Conservation (phyloP, 257 asterid species). For the Nemophila menziesii region DNA sequence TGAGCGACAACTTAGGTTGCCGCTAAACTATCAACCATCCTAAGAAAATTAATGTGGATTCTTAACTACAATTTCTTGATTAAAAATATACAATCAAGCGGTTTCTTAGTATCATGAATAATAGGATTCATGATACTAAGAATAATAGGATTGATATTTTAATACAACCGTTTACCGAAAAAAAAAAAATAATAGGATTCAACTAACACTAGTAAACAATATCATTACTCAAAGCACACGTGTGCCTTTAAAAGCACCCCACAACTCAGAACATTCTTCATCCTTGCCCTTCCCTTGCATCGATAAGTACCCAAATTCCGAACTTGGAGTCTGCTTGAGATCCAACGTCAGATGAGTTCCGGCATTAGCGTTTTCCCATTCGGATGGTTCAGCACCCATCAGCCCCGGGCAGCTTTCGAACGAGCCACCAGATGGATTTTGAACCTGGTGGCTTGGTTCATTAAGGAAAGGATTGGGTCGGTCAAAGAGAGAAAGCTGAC, state of each 20-base stretch:
- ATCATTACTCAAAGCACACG: constrained; percentile 6
- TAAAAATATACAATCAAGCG: too few relatives aligned
- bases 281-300: constrained; percentile 15
- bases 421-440: neutral
- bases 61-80: too few relatives aligned
- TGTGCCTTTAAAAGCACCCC: constrained; percentile 19
- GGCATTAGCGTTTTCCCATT: constrained; percentile 11
- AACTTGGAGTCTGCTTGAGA: constrained; percentile 37
- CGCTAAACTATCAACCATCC: too few relatives aligned
- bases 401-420: constrained; percentile 5
- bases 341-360: constrained; percentile 33
- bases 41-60: too few relatives aligned
- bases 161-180: too few relatives aligned
- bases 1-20: too few relatives aligned
- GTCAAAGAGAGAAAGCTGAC: constrained; percentile 14
- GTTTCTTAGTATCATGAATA: too few relatives aligned
- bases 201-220: too few relatives aligned
- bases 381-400: constrained; percentile 1
- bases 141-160: too few relatives aligned
- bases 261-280: constrained; percentile 25
- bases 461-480: constrained; percentile 5
- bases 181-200: too few relatives aligned
- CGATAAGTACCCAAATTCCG: constrained; percentile 22
- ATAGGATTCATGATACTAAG: too few relatives aligned
- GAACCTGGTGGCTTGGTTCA: too few relatives aligned